Conservation (phyloP, 2,329 filamentous ascomycete genomes). For the Cercospora brassicicola region DNA sequence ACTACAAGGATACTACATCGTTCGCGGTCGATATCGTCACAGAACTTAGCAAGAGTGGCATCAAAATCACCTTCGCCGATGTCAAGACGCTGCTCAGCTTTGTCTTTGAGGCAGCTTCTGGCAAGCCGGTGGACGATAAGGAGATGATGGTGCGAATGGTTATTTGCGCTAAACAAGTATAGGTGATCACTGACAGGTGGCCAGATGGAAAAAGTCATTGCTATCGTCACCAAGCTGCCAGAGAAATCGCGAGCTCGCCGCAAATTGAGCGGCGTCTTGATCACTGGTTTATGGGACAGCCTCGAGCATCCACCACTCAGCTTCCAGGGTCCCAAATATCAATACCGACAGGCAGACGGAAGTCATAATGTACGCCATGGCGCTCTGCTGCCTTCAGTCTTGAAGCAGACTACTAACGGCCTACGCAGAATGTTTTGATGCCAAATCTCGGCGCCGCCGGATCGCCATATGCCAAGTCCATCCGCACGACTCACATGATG, state of each 20-base stretch:
- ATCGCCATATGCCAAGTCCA: background rate
- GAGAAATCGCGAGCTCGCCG: background rate
- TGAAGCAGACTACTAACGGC: background rate
- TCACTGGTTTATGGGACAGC: background rate
- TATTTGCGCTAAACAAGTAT: background rate
- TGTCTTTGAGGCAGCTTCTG: background rate
- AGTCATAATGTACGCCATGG: background rate
- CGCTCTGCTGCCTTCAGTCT: background rate
- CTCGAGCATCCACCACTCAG: background rate
- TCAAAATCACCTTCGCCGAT: background rate
- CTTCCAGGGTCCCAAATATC: background rate
- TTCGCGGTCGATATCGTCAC: background rate
- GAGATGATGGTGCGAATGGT: background rate
- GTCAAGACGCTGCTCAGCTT: background rate
- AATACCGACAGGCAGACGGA: background rate
- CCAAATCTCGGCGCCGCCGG: background rate
- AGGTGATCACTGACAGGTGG: background rate
- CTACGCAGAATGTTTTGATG: background rate
- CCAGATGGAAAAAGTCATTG: background rate
- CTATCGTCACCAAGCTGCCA: background rate
- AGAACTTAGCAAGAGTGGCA: background rate
- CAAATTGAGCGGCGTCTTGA: background rate
- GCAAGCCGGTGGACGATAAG: background rate
- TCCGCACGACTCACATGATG: background rate
- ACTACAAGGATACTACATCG: background rate